Base-by-base conservation (phyloP, 2,329 filamentous ascomycete genomes). In the Zymoseptoria passerinii region DNA sequence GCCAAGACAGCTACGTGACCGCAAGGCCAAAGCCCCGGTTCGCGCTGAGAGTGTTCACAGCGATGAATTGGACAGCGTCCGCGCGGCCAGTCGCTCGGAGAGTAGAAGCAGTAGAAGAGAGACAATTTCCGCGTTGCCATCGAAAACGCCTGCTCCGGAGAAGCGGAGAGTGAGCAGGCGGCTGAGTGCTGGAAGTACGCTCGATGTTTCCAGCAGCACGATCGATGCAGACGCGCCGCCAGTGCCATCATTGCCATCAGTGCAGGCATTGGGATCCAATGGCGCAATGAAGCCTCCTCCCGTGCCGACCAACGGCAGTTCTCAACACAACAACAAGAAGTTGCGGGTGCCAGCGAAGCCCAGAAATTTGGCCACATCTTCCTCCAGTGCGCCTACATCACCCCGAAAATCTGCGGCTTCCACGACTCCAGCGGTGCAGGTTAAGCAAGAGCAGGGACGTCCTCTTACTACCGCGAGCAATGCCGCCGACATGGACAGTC, bases 1-100 rank as follows among this genome's bases (percentile, higher is more conserved):
- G 51, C 69, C 75, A 48, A 88, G 87, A 82, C 85, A 90, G 61
- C 77, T 94, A 55, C 83, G 68, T 19, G 64, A 67, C 44, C 63
- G 68, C 19, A 64, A 59, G 53, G 59, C 58, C 20, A 68, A 65
- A 53, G 60, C 56, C 1, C 61, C 63, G 8, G 50, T 59, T 0
- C 66, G 66, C 29, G 59, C 64, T 4, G 65, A 65, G 40, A 66
- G 66, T 48, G 56, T 60, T 8, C 58, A 67, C 48, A 67, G 66
- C 56, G 67, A 69, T 48, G 68, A 67, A 49, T 53, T 59, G 10
- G 62, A 63, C 6, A 65, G 59, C 18, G 57, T 62, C 53, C 58
- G 64, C 10, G 52, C 58, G 6, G 57, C 48, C n/a, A 69, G 64
- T 27, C 63, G 63, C 10, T 54, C 60, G 5, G 61, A 62, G 49